Conservation (phyloP, 2,329 filamentous ascomycete species). For the Microdochium nivale region DNA sequence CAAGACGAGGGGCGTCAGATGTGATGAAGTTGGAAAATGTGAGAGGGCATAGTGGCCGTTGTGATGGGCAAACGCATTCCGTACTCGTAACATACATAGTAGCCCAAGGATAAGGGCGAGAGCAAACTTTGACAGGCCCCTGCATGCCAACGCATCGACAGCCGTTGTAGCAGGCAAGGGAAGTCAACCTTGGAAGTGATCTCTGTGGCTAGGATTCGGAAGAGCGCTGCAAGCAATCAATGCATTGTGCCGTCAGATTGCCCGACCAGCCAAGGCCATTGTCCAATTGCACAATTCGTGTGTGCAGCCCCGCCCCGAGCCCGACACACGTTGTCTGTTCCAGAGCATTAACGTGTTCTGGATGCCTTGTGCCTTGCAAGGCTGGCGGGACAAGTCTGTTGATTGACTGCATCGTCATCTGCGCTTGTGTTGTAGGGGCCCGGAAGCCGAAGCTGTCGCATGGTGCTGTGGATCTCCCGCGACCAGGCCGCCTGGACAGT, state of each 20-base stretch:
- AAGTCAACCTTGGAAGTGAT: no score
- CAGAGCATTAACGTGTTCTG: no score
- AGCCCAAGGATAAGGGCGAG: no score
- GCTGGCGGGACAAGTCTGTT: no score
- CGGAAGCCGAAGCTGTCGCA: no score
- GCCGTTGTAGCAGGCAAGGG: background rate
- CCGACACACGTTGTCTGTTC: background rate
- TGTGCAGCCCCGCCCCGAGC: background rate
- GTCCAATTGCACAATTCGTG: background rate
- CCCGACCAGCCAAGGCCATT: background rate
- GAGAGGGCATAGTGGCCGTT: no score
- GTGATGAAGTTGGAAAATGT: no score
- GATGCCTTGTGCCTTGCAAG: background rate
- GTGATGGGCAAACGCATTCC: no score
- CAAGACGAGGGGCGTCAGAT: no score
- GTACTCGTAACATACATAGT: no score
- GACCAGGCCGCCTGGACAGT: background rate
- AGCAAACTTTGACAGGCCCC: background rate
- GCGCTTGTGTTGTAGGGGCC: background rate
- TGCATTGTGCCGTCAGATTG: background rate
- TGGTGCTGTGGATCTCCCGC: background rate
- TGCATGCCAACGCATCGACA: background rate
- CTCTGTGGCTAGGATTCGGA: no score
- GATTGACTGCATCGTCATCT: no score
- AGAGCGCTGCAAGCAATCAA: background rate